Conservation (phyloP, 441 rosid species). For the Erodium texanum region DNA sequence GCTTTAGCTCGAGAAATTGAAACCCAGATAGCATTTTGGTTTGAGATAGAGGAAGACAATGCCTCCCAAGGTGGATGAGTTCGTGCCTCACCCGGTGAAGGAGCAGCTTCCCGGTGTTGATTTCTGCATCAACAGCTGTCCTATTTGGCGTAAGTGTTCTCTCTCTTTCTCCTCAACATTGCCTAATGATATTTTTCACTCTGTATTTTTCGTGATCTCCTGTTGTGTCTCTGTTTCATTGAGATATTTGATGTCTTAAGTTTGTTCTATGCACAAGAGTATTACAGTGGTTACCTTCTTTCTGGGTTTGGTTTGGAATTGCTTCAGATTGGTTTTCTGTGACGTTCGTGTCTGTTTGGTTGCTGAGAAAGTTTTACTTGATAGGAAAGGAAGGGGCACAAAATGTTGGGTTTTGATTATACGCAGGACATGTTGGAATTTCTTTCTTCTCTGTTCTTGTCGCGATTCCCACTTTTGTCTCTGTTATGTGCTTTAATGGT, state of each 20-base stretch:
- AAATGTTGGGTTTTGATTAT: not conserved
- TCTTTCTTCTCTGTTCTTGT: not conserved
- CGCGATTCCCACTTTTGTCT: not conserved
- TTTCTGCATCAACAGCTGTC: constrained; percentile 86
- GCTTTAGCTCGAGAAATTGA: not conserved
- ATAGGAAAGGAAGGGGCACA: not conserved
- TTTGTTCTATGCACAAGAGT: not conserved
- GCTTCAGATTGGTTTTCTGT: not conserved
- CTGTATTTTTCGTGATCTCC: not conserved
- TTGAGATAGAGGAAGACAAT: constrained; percentile 27
- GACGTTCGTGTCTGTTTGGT: not conserved
- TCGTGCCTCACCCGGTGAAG: constrained; percentile 68
- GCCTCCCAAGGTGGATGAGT: constrained; percentile 61
- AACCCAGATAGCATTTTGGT: not conserved
- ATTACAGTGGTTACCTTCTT: not conserved
- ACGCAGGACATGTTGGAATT: too few relatives aligned
- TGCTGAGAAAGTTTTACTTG: not conserved
- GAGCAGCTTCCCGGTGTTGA: constrained; percentile 75
- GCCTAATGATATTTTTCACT: not conserved
- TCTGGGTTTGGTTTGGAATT: not conserved
- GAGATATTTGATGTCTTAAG: not conserved
- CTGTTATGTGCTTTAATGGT: too few relatives aligned
- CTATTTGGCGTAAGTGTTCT: constrained; percentile 80
- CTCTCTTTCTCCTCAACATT: not conserved
- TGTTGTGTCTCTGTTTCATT: not conserved